Evolutionary conservation across 441 rosid genomes (phyloP).

Genomic region (Mallotus repandus): DNA sequence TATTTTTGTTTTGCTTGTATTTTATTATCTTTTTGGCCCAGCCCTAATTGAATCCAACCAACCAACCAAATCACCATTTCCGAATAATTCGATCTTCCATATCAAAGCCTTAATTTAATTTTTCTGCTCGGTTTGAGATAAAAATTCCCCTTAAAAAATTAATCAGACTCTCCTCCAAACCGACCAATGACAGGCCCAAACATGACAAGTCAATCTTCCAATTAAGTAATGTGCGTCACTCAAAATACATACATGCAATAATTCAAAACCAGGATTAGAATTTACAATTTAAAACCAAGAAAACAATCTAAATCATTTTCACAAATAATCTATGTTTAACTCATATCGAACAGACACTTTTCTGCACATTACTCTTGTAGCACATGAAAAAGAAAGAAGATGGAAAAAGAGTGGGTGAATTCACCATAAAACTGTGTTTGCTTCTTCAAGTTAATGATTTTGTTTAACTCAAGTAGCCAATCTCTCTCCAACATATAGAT

Average conservation of each 20-base stretch:
- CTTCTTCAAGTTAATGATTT: constrained; percentile 77
- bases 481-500: constrained; percentile 83
- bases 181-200: no score
- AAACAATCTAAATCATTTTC: neutral
- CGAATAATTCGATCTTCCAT: no score
- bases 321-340: neutral
- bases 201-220: constrained; percentile 97
- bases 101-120: no score
- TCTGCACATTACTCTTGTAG: no score
- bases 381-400: no score
- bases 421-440: constrained; percentile 77
- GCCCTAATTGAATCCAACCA: no score
- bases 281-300: neutral
- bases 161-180: no score
- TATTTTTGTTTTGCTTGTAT: no score
- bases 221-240: constrained; percentile 73
- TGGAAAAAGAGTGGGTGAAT: constrained; percentile 12
- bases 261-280: constrained; percentile 24
- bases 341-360: neutral
- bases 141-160: no score
- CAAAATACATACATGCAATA: constrained; percentile 79
- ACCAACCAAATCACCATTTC: no score
- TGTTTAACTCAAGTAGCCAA: constrained; percentile 82
- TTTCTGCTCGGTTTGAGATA: no score
- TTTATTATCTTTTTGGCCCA: no score